Evolutionary conservation across 1,139 yeast species (phyloP).

Genomic region (Hanseniaspora sp.): DNA sequence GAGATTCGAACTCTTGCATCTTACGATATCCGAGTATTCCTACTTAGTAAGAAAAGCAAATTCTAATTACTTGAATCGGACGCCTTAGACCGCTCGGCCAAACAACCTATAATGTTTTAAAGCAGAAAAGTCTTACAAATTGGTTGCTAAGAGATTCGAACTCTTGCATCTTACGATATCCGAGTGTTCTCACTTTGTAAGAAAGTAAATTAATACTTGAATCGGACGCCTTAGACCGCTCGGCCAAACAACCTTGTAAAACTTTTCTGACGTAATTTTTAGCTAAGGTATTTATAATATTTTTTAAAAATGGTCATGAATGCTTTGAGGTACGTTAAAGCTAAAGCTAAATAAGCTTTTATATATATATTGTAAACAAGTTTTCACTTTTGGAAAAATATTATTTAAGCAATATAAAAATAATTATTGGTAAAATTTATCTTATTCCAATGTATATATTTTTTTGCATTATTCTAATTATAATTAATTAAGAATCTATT

Average conservation of each 20-base stretch:
- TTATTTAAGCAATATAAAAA: too few relatives aligned
- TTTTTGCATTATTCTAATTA: too few relatives aligned
- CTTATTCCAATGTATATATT: too few relatives aligned
- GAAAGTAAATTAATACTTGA: conserved; percentile 15
- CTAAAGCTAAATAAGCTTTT: too few relatives aligned
- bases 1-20: conserved; percentile 15
- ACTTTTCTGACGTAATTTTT: not conserved
- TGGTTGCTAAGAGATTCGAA: conserved; percentile 16
- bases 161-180: conserved; percentile 16
- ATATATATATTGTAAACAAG: too few relatives aligned
- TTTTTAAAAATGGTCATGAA: too few relatives aligned
- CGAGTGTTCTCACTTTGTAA: conserved; percentile 10
- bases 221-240: conserved; percentile 16
- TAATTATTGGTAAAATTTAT: too few relatives aligned
- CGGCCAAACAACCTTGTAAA: conserved; percentile 15
- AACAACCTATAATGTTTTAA: conserved; percentile 2
- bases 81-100: conserved; percentile 15
- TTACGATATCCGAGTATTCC: conserved; percentile 14
- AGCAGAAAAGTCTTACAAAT: not conserved
- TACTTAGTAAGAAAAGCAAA: conserved; percentile 5
- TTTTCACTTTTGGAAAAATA: too few relatives aligned
- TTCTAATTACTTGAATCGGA: conserved; percentile 15
- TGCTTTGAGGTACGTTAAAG: too few relatives aligned
- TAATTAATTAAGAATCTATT: too few relatives aligned
- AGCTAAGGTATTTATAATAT: too few relatives aligned